These are phyloP conservation scores for Phlebiopsis gigantea DNA, from an alignment of 768 basidiomycete species.

Conservation along the genomic window DNA sequence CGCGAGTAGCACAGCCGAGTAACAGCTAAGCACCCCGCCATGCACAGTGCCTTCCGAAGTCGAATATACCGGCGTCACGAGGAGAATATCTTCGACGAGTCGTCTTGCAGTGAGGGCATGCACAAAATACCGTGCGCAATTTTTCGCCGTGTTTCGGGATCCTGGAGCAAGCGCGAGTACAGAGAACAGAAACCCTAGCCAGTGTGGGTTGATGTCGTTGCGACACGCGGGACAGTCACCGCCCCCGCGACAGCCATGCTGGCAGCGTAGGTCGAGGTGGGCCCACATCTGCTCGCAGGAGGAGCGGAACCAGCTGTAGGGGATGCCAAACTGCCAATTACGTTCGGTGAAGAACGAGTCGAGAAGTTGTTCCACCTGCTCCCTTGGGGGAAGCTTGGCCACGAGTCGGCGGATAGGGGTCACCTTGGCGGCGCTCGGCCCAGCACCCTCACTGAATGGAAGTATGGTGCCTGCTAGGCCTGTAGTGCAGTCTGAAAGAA, in stretches of 20 bases:
- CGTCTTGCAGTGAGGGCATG: slow-evolving; percentile 41
- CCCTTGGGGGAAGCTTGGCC: slow-evolving; percentile 19
- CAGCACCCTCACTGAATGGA: background rate
- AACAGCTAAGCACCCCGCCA: slow-evolving; percentile 41
- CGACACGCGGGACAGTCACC: slow-evolving; percentile 20
- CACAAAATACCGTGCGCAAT: slow-evolving; percentile 31
- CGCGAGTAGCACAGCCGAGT: slow-evolving; percentile 40
- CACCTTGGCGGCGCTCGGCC: background rate
- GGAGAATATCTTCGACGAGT: slow-evolving; percentile 37
- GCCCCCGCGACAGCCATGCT: slow-evolving; percentile 19
- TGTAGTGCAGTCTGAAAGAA: slow-evolving; percentile 21
- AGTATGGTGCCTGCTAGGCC: background rate
- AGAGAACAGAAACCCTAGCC: slow-evolving; percentile 46
- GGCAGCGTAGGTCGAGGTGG: slow-evolving; percentile 26
- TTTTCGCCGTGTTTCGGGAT: slow-evolving; percentile 11
- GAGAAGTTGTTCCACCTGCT: slow-evolving; percentile 14
- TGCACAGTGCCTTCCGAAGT: slow-evolving; percentile 19
- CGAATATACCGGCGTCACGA: slow-evolving; percentile 18
- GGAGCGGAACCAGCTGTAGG: slow-evolving; percentile 42
- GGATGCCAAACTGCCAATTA: slow-evolving; percentile 49
- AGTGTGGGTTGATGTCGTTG: slow-evolving; percentile 42
- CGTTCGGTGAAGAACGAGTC: slow-evolving; percentile 36
- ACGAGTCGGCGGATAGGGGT: slow-evolving; percentile 30
- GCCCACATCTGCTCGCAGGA: slow-evolving; percentile 42
- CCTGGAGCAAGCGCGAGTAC: slow-evolving; percentile 39